phyloP scores from a whole-genome alignment of 805 yeast species.

The Maudiozyma pseudohumilis region DNA sequence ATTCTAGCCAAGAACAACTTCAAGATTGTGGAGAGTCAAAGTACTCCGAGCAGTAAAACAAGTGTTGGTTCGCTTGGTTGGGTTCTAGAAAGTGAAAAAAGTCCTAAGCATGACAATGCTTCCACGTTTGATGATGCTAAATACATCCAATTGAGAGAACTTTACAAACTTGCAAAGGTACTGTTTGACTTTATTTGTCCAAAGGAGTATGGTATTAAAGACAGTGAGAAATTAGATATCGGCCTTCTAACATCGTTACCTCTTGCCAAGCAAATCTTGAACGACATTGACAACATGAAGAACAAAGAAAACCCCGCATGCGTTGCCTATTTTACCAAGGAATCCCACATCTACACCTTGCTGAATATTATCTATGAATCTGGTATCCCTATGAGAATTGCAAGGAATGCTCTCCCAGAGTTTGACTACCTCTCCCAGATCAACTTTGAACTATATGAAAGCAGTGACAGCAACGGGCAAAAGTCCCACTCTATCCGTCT shows the following conservation, averaged over 20 bases:
- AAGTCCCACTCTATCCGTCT: constrained; percentile 84
- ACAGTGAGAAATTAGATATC: constrained; percentile 89
- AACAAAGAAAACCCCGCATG: constrained; percentile 72
- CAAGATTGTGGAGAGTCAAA: constrained; percentile 38
- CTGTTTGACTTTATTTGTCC: constrained; percentile 96
- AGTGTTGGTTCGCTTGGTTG: constrained; percentile 64
- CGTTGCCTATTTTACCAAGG: constrained; percentile 90
- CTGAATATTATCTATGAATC: constrained; percentile 86
- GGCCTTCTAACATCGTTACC: constrained; percentile 93
- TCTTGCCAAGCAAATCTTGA: constrained; percentile 74
- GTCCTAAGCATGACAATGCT: constrained; percentile 14
- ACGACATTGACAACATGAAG: constrained; percentile 72
- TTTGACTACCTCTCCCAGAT: constrained; percentile 92
- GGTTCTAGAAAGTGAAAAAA: constrained; percentile 43
- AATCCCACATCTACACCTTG: constrained; percentile 90
- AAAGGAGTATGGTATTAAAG: constrained; percentile 95
- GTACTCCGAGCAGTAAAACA: constrained; percentile 13
- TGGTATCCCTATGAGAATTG: constrained; percentile 88
- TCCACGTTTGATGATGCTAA: constrained; percentile 70
- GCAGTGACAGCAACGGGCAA: constrained; percentile 55
- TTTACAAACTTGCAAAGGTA: constrained; percentile 83
- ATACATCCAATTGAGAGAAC: constrained; percentile 72
- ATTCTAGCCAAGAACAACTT: constrained; percentile 68
- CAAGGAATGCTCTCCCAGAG: constrained; percentile 92
- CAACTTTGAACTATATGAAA: constrained; percentile 84